These are phyloP conservation scores for Petunia secreta DNA, from an alignment of 257 asterid genomes.

Conservation along the genomic window DNA sequence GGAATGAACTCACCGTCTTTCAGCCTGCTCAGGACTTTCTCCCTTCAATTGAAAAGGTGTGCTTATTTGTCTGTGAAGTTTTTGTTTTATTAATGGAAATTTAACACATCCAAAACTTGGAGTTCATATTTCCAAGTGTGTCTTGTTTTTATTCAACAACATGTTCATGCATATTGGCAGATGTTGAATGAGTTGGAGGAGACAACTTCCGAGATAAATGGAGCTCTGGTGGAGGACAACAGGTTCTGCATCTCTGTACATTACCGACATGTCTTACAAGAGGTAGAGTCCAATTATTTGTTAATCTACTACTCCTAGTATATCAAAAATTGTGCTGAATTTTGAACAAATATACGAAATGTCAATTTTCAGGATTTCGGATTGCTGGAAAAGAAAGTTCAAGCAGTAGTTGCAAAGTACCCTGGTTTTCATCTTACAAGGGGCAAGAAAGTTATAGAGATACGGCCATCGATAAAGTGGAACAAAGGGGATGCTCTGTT, in stretches of 20 bases:
- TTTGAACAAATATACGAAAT: not conserved
- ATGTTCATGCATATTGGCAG: conserved; percentile 36
- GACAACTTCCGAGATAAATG: conserved; percentile 47
- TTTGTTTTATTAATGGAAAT: not conserved
- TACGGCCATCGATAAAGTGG: conserved; percentile 85
- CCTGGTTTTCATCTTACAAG: conserved; percentile 57
- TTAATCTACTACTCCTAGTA: no score
- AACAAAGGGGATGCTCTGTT: conserved; percentile 77
- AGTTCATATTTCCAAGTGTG: not conserved
- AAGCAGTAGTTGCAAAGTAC: conserved; percentile 40
- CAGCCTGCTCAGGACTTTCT: conserved; percentile 86
- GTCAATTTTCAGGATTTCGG: conserved; percentile 52
- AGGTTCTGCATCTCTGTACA: conserved; percentile 84
- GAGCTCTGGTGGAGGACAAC: conserved; percentile 80
- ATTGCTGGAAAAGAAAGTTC: conserved; percentile 51
- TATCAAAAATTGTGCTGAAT: not conserved
- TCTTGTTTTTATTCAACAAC: not conserved
- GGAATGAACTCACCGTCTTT: conserved; percentile 61
- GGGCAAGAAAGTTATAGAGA: conserved; percentile 82
- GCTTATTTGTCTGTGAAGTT: not conserved
- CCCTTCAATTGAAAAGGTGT: conserved; percentile 66
- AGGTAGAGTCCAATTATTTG: conserved; percentile 39
- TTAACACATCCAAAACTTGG: not conserved
- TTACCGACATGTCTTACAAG: conserved; percentile 67
- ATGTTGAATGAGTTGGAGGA: conserved; percentile 57